A percentile compares a stretch with the other conserved stretches of the same genome.
Conservation (phyloP, 495 filamentous ascomycete genomes). For the Penicillium salamii region DNA sequence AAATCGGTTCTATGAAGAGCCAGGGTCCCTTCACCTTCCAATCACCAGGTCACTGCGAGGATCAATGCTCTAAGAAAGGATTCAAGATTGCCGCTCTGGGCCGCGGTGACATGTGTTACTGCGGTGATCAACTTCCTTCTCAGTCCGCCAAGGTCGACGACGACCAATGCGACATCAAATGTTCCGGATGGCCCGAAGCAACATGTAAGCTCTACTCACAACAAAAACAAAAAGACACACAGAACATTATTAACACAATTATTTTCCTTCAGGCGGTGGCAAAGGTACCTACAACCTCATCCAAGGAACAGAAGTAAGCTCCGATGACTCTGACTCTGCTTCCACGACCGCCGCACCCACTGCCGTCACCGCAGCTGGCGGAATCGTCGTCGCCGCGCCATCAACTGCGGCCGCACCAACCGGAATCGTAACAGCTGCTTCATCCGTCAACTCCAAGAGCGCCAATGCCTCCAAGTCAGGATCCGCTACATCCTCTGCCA, state of each 20-base stretch:
- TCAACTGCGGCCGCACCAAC: slow-evolving; percentile 10
- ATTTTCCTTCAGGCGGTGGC: slow-evolving; percentile 32
- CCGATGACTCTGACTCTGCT: neutral
- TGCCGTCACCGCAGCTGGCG: slow-evolving; percentile 17
- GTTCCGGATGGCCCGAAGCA: slow-evolving; percentile 30
- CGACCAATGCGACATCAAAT: slow-evolving; percentile 29
- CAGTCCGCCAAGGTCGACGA: slow-evolving; percentile 26
- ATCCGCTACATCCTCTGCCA: neutral
- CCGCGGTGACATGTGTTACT: slow-evolving; percentile 33
- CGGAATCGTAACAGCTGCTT: slow-evolving; percentile 18
- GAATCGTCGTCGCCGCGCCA: slow-evolving; percentile 33
- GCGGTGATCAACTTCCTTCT: slow-evolving; percentile 32
- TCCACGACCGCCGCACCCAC: slow-evolving; percentile 3
- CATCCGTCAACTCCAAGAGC: slow-evolving; percentile 9
- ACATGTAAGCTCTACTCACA: slow-evolving; percentile 27
- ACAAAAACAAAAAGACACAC: neutral
- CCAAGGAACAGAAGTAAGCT: slow-evolving; percentile 1
- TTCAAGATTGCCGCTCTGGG: slow-evolving; percentile 31
- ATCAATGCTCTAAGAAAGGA: slow-evolving; percentile 23
- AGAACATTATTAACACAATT: neutral
- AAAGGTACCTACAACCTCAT: slow-evolving; percentile 27
- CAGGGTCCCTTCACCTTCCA: slow-evolving; percentile 27
- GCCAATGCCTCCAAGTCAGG: slow-evolving; percentile 4
- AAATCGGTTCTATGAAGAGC: slow-evolving; percentile 19
- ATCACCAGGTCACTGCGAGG: slow-evolving; percentile 28